Percentiles rank a stretch among this genome's conserved stretches.
These are phyloP conservation scores for Glaciozyma martinii DNA, from an alignment of 768 basidiomycete species.

Conservation along the genomic window DNA sequence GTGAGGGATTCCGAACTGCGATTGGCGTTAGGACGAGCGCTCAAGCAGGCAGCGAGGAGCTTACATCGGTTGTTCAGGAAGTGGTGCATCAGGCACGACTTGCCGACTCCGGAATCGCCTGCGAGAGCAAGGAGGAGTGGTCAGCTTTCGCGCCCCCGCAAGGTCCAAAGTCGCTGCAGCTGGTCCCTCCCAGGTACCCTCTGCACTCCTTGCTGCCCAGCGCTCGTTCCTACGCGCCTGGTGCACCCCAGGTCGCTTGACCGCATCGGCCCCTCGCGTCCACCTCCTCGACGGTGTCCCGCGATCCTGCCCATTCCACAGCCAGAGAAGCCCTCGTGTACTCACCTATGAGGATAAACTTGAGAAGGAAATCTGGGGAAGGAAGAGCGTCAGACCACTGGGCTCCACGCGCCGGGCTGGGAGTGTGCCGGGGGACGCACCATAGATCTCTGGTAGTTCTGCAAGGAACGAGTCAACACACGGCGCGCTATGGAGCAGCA, in stretches of 20 bases:
- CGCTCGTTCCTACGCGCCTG: not conserved
- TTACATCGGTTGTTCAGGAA: constrained; percentile 91
- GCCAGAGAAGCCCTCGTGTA: not conserved
- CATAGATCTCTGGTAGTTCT: constrained; percentile 29
- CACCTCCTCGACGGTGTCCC: not conserved
- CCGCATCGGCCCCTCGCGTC: not conserved
- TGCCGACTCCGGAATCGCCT: constrained; percentile 96
- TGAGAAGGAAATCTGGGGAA: constrained; percentile 84
- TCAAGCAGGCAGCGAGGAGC: constrained; percentile 39
- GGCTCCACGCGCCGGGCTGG: not conserved
- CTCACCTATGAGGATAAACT: constrained; percentile 91
- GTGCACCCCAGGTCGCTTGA: too few species aligned
- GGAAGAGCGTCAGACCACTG: not conserved
- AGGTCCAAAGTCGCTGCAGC: not conserved
- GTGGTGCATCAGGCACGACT: constrained; percentile 91
- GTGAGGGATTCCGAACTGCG: constrained; percentile 37
- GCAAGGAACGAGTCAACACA: not conserved
- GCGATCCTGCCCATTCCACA: not conserved
- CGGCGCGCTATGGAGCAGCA: too few species aligned
- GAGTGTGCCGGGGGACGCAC: not conserved
- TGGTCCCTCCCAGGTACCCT: too few species aligned
- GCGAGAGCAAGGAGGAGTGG: not conserved
- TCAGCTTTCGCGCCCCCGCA: not conserved
- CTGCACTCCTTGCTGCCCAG: too few species aligned
- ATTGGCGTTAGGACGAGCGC: not conserved